Evolutionary conservation across 2,329 filamentous ascomycete species (phyloP).

Genomic region (Lasiodiplodia citricola): DNA sequence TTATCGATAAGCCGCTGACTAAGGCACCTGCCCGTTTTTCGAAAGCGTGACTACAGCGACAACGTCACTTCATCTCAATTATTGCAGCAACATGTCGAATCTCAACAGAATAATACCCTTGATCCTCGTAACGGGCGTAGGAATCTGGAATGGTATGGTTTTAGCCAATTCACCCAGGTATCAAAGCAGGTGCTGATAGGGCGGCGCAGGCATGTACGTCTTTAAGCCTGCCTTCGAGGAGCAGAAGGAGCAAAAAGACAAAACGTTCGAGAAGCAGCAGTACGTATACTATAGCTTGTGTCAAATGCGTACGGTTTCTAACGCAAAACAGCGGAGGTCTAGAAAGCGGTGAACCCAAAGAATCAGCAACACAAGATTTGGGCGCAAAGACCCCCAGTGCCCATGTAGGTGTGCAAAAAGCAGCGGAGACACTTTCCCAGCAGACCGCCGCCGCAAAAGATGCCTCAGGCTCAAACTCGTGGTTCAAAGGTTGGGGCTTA

Average conservation of each 20-base stretch:
- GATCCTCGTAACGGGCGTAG: slow-evolving; percentile 38
- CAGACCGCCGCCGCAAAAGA: background rate
- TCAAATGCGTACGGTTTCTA: background rate
- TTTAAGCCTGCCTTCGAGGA: slow-evolving; percentile 43
- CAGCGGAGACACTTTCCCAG: background rate
- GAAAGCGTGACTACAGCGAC: slow-evolving; percentile 14
- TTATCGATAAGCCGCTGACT: slow-evolving; percentile 23
- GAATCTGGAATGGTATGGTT: slow-evolving; percentile 34
- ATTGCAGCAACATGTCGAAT: slow-evolving; percentile 22
- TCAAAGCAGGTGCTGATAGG: background rate
- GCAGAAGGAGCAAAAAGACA: slow-evolving; percentile 35
- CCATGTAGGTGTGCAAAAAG: background rate
- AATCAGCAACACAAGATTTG: background rate
- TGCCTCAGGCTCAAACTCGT: slow-evolving; percentile 16
- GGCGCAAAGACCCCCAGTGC: background rate
- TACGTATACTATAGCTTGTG: background rate
- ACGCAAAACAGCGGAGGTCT: background rate
- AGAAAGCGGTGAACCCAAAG: background rate
- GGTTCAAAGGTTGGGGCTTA: slow-evolving; percentile 18
- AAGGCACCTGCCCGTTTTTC: slow-evolving; percentile 7
- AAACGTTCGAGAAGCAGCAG: slow-evolving; percentile 13
- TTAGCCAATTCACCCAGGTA: background rate
- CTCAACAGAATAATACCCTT: slow-evolving; percentile 35
- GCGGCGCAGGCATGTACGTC: slow-evolving; percentile 30
- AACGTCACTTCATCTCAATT: slow-evolving; percentile 1